Evolutionary conservation across 139 green algal genomes (phyloP).

Genomic region (Chlorella sp.): DNA sequence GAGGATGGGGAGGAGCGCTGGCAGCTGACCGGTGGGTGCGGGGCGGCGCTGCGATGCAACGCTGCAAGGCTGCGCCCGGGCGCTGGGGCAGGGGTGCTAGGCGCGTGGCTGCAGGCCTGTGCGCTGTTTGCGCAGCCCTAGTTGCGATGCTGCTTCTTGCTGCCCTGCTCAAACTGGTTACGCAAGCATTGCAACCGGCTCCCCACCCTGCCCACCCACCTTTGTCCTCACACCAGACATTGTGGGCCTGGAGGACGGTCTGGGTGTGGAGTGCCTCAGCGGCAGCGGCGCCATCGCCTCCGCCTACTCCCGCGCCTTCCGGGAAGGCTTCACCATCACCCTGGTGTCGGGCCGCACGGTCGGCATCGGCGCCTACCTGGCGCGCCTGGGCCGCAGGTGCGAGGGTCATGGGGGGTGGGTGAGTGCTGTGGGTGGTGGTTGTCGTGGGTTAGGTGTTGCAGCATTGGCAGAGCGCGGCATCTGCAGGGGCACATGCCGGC

Average conservation of each 20-base stretch:
- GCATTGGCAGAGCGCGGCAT: no score
- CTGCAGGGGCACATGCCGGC: no score
- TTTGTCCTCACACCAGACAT: slow-evolving; percentile 73
- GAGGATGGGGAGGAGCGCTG: slow-evolving; percentile 41
- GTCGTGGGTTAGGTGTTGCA: no score
- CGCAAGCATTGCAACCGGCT: no score
- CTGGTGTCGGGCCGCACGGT: slow-evolving; percentile 93
- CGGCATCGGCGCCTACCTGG: slow-evolving; percentile 98
- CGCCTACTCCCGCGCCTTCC: slow-evolving; percentile 73
- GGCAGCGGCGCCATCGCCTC: slow-evolving; percentile 94
- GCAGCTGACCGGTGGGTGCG: slow-evolving; percentile 21
- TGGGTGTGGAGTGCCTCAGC: slow-evolving; percentile 98
- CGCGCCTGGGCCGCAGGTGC: slow-evolving; percentile 86
- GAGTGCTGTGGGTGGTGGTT: no score
- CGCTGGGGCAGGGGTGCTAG: neutral
- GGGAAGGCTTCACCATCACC: slow-evolving; percentile 94
- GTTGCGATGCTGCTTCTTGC: no score
- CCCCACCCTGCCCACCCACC: no score
- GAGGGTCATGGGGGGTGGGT: no score
- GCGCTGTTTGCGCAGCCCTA: no score
- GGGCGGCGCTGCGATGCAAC: no score
- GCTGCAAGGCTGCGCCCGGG: no score
- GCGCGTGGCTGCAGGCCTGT: neutral
- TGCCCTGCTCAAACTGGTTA: no score
- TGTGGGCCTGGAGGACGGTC: slow-evolving; percentile 93